Evolutionary conservation across 2,329 filamentous ascomycete species (phyloP), one percentile per base, ranked within the genome.

Genomic region (Alternaria brassicicola): DNA sequence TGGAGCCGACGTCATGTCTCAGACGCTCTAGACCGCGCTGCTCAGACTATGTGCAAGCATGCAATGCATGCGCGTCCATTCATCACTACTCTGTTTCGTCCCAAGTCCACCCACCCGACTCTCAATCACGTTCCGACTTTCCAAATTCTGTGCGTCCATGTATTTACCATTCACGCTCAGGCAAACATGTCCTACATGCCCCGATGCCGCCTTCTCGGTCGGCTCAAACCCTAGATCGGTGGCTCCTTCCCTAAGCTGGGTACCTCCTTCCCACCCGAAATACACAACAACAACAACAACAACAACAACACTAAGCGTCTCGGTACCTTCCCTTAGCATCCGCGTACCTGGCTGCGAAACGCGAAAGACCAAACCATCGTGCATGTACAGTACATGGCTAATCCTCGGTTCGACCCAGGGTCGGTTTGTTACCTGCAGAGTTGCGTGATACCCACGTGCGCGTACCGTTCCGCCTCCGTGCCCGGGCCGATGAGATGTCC

Each of bases 21-120:
- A 25, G 39, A 21, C 25, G 46, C 39, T 56, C 54, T 56, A 56
- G 54, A 56, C 46, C 47, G 23, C 52, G 13, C 26, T 33, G 23
- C 36, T 35, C 38, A 43, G 28, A 33, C 38, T 35, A 33, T 5
- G 23, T 30, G 12, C 43, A 46, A 46, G 19, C 46, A 36, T 26
- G 21, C n/a, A 38, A 38, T 35, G 13, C 31, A 28, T 8, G 12
- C n/a, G 6, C 23, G 36, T 31, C 30, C 3, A 15, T 15, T 31
- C 3, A 15, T 15, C 30, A 31, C 6, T 15, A 13, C 10, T 21
- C 36, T 17, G 12, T 21, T 19, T 38, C 36, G 36, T 21, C 36
- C 5, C 9, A 21, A 36, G 7, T 3, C 8, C 9, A 19, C 35
- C n/a, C 9, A 19, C 35, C n/a, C 9, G 10, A 19, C 35, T 10